These are phyloP conservation scores for Rhizophlyctis rosea DNA, from an alignment of 192 early-diverging fungal genomes.

Conservation along the genomic window DNA sequence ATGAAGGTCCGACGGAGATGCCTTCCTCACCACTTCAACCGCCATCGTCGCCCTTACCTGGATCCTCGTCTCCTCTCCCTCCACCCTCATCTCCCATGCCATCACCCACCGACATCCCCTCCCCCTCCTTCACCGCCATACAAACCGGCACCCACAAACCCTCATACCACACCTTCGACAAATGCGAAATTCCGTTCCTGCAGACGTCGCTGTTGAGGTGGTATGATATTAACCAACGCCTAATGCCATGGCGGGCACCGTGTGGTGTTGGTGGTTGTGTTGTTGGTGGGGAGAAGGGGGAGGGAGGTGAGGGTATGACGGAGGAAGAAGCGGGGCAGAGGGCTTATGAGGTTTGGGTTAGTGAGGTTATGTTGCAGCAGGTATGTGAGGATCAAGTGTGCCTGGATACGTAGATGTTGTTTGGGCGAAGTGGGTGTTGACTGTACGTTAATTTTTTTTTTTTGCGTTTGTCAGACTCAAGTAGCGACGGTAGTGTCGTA, in stretches of 20 bases:
- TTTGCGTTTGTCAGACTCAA: conserved; percentile 48
- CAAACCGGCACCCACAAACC: too few species aligned
- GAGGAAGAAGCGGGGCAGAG: conserved; percentile 41
- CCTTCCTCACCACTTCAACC: too few species aligned
- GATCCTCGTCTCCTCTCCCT: too few species aligned
- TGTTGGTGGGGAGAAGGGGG: neutral
- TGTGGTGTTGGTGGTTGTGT: conserved; percentile 13
- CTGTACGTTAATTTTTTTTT: neutral
- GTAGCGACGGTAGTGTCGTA: conserved; percentile 69
- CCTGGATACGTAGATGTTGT: neutral
- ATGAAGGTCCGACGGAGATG: too few species aligned
- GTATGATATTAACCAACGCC: conserved; percentile 60
- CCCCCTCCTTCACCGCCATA: too few species aligned
- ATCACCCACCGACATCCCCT: too few species aligned
- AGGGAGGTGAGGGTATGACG: neutral
- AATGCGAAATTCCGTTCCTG: too few species aligned
- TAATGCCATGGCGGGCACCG: conserved; percentile 63
- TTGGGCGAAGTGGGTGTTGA: neutral
- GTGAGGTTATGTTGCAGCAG: conserved; percentile 84
- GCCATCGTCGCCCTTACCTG: too few species aligned
- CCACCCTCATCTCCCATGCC: too few species aligned
- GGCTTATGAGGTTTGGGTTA: conserved; percentile 61
- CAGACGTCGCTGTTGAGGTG: conserved; percentile 46
- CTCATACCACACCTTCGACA: too few species aligned
- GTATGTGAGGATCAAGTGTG: conserved; percentile 1